These are phyloP conservation scores for Debaryomyces singareniensis DNA, from an alignment of 1,139 yeast genomes.

Conservation along the genomic window DNA sequence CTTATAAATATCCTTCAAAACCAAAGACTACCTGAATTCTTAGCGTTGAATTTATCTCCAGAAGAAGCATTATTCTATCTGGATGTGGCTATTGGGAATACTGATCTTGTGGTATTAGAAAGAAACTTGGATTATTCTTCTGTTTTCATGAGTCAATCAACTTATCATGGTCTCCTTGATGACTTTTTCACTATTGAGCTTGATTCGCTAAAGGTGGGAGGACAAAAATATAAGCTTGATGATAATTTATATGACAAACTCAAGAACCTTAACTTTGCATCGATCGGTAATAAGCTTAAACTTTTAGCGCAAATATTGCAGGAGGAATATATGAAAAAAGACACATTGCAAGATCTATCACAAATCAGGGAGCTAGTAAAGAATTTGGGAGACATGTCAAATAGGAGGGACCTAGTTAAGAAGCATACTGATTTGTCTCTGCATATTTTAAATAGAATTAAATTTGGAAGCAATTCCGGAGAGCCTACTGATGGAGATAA, in stretches of 20 bases:
- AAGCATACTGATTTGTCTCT: conserved; percentile 78
- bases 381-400: conserved; percentile 61
- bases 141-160: conserved; percentile 67
- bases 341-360: conserved; percentile 39
- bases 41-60: conserved; percentile 21
- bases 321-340: conserved; percentile 57
- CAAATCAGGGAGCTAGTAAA: conserved; percentile 71
- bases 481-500: conserved; percentile 12
- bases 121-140: conserved; percentile 69
- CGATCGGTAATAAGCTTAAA: conserved; percentile 70
- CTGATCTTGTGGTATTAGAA: conserved; percentile 71
- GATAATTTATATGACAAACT: conserved; percentile 39
- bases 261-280: conserved; percentile 68
- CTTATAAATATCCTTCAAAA: conserved; percentile 21
- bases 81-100: conserved; percentile 32
- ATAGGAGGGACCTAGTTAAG: conserved; percentile 61
- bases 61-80: conserved; percentile 34
- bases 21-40: conserved; percentile 22
- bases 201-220: conserved; percentile 8
- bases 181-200: conserved; percentile 56
- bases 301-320: conserved; percentile 67
- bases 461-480: conserved; percentile 15
- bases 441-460: conserved; percentile 49
- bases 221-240: conserved; percentile 10
- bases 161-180: conserved; percentile 77